phyloP scores from a whole-genome alignment of 768 basidiomycete species.

The Suillus weaverae region DNA sequence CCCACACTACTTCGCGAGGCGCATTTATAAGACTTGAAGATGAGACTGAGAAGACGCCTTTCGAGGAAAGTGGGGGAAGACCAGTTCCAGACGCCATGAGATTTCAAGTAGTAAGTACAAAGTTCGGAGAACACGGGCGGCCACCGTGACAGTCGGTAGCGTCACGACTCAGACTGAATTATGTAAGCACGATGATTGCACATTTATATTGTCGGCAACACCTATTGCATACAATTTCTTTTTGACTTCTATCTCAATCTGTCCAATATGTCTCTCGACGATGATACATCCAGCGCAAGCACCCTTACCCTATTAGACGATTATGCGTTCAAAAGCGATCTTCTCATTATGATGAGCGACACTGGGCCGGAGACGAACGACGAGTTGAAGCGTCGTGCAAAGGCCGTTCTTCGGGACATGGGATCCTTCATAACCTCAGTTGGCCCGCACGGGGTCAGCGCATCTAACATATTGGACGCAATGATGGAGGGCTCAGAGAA shows the following conservation, averaged over 20 bases:
- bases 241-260: background rate
- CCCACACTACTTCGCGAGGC: constrained; percentile 61
- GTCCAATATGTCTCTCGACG: background rate
- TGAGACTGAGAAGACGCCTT: constrained; percentile 48
- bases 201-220: too few species aligned
- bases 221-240: too few species aligned
- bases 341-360: background rate
- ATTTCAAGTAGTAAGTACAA: background rate
- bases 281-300: background rate
- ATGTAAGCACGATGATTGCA: too few species aligned
- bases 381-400: background rate
- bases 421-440: background rate
- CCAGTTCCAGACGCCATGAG: constrained; percentile 10
- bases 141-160: too few species aligned
- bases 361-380: background rate
- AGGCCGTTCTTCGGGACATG: background rate
- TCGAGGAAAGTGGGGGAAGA: constrained; percentile 40
- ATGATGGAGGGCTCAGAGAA: background rate
- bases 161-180: too few species aligned
- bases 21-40: constrained; percentile 59
- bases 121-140: too few species aligned
- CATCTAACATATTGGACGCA: background rate
- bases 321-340: background rate
- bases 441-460: background rate
- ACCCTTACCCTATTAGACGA: background rate